Evolutionary conservation across 2,329 filamentous ascomycete species (phyloP), one percentile per base, ranked within the genome.

Genomic region (Scleromitrula shiraiana): DNA sequence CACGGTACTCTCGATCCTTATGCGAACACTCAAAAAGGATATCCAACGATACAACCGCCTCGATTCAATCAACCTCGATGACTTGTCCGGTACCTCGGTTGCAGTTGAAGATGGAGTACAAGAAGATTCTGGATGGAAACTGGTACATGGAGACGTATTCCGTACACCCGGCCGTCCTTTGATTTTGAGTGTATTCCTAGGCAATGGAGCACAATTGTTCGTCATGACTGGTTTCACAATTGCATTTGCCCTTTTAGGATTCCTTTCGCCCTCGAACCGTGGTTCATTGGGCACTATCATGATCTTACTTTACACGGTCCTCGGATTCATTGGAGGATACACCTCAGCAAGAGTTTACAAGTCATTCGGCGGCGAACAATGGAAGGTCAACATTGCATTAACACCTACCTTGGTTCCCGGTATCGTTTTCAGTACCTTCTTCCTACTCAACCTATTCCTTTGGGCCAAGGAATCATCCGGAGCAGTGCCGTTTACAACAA

Each of bases 71-170:
- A 88, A 85, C 57, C 75, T 97, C 27, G 91, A 96, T 52, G 91
- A 97, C 64, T 74, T 97, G 29, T 84, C 85, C 33, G 87, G 86
- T 33, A 87, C 83, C 2, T 85, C 81, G 32, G 82, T 76, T 8
- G 82, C 75, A 7, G 73, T 89, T 5, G 91, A 96, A 57, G 91
- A 97, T 61, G 91, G 90, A 27, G 87, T 97, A 1, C 90, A 95
- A 66, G 93, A 98, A 63, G 93, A 98, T 66, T 96, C 90, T 8
- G 93, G 93, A 52, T 98, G 93, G 93, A 98, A 98, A 69, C 72
- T 98, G 40, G 90, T 98, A 1, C 93, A 98, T 61, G 93, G 93
- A 46, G 93, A 98, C 65, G 91, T 97, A 26, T 98, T 98, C 76
- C 85, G 93, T 49, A 82, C 84, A 9, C 93, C 93, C 3, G 80